Base-by-base conservation (phyloP, 805 yeast species). In the Torulaspora indica region DNA sequence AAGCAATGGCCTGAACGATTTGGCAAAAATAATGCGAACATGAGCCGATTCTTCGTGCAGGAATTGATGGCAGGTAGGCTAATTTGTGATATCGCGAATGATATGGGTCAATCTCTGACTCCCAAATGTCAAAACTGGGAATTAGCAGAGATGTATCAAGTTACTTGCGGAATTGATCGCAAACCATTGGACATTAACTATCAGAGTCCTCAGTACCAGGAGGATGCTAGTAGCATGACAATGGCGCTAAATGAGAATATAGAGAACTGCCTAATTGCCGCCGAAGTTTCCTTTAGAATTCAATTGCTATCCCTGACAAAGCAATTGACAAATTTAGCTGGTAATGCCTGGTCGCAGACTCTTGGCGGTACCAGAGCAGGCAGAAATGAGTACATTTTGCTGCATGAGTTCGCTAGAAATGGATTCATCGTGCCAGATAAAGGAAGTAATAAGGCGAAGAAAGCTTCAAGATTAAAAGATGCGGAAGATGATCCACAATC, bases 271-370 rank as follows among this genome's bases (percentile, higher is more conserved):
- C 70, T 75, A 47, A 80, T 85, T 38, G 73, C 87, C 13, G 86
- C 89, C 2, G 84, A 84, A 43, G 71, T 93, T 45, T 89, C 96
- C 0, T 81, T 89, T 60, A 74, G 83, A 50, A 78, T 81, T 43
- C 98, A 93, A 66, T 82, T 93, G 46, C 68, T 93, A 42, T 87
- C 97, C 1, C 72, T 93, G 42, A 85, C 98, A 0, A 87, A 87
- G 55, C 96, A 90, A 59, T 72, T 93, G 57, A 93, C 98, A 1
- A 85, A 83, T 53, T 72, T 93, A 49, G 97, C 98, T 1, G 98
- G 98, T 56, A 93, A 93, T 63, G 91, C 96, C 0, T 93, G 98
- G 98, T 77, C 95, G 1, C 89, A 87, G 51, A 93, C 98, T 0
- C 72, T 93, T 40, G 82, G 88, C 40, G 98, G 98, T 66, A 88